Evolutionary conservation across 306 rosid species (phyloP), one percentile per base, ranked within the genome.

Genomic region (Argentina anserina): DNA sequence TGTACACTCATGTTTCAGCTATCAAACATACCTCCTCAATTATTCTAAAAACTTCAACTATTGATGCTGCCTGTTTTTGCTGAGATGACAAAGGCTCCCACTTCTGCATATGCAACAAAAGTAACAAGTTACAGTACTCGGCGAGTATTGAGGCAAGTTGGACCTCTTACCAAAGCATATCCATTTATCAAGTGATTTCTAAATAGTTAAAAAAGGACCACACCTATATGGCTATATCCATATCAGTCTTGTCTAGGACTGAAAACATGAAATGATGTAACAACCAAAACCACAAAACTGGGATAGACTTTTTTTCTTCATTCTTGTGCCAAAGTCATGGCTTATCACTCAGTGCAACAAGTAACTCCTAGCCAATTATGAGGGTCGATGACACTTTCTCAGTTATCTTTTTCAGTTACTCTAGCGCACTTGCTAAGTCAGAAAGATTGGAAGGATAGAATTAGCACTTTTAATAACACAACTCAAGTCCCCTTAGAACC

Each of bases 21-120:
- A 34, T 4, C 50, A 55, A 74, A 52, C 49, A 55, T 71, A 86
- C 90, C 90, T 86, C 90, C 77, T 86, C 87, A 28, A 86, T 74
- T 29, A 86, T 83, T 72, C 87, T 78, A 52, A 86, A 86, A 21
- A 86, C 88, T 74, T 86, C 90, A 74, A 86, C 71, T 28, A 81
- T 52, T 42, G 90, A 86, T 59, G 86, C 73, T 62, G 86, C 86
- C 60, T 79, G 86, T 74, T 58, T 86, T 77, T 86, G 84, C 78
- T 86, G 90, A 66, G 74, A 72, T 69, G 86, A 84, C 73, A 86
- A 78, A 41, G 90, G 88, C 41, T 84, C 90, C 90, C 88, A 83
- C 6, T 73, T 79, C 90, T 86, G 72, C 79, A 74, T 69, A 67
- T 72, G 53, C 49, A 65, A 61, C 46, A 59, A 79, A 74, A 60